Base-by-base conservation (phyloP, 345 rosid species). In the Corchorus capsularis region DNA sequence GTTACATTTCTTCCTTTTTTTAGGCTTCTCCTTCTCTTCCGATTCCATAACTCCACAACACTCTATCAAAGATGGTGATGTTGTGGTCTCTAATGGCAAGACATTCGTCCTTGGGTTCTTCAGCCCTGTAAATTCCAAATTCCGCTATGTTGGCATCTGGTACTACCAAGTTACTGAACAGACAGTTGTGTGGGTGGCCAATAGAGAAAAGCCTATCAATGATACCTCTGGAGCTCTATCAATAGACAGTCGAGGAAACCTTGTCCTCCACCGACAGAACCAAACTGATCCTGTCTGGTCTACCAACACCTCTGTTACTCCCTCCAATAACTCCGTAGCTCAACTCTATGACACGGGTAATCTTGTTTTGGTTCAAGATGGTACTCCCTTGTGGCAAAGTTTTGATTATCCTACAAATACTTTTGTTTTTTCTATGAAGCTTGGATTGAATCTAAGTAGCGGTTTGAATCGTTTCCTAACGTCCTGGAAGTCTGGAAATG, bases 131-230 rank as follows among this genome's bases (percentile, higher is more conserved):
- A 74, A 64, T 54, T 89, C 98, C 6, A 79, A 35, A 12, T 82
- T 62, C 11, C 85, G 89, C 20, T 92, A 88, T 35, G 79, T 94
- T 13, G 98, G 95, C 20, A 90, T 89, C 35, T 92, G 98, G 97
- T 92, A 88, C 75, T 79, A 85, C 65, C 79, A 69, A 70, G 83
- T 86, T 77, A 27, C 91, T 5, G 77, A 45, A 9, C 79, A 69
- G 73, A 87, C 93, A 2, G 47, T 88, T 35, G 93, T 91, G 4
- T 93, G 96, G 96, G 93, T 93, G 37, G 96, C 97, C 27, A 89
- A 93, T 49, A 85, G 93, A 75, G 86, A 87, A 65, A 73, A 56
- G 68, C 94, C 93, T 8, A 62, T 91, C 52, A 78, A 73, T 32
- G 83, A 82, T 63, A 80, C 83, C 37, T 75, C 86, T 2, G 92